A percentile compares a stretch with the other conserved stretches of the same genome.
Evolutionary conservation across 345 rosid species (phyloP).

Genomic region (Populus tremula): DNA sequence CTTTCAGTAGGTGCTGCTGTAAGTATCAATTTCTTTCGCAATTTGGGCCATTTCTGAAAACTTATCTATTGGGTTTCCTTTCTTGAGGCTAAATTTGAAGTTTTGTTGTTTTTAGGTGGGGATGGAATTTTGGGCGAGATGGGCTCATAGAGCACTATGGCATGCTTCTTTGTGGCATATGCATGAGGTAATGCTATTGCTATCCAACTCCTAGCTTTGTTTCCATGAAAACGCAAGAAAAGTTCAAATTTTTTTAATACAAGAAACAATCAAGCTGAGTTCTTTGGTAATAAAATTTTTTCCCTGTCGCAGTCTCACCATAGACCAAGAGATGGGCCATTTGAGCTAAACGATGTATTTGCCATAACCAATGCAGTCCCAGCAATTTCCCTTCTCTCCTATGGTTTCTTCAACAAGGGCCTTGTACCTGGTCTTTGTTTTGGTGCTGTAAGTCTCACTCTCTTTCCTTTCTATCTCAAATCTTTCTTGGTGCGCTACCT

Average conservation of each 20-base stretch:
- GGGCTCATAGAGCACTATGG: slow-evolving; percentile 72
- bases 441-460: slow-evolving; percentile 46
- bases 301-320: slow-evolving; percentile 57
- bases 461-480: not conserved
- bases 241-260: not conserved
- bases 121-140: slow-evolving; percentile 78
- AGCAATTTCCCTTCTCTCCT: slow-evolving; percentile 47
- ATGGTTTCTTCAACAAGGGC: slow-evolving; percentile 52
- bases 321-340: slow-evolving; percentile 53
- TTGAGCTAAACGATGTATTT: slow-evolving; percentile 60
- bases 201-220: not conserved
- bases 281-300: not conserved
- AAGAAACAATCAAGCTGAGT: not conserved
- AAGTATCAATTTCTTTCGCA: slow-evolving; percentile 8
- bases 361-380: slow-evolving; percentile 60
- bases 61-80: too few species aligned
- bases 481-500: not conserved
- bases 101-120: slow-evolving; percentile 43
- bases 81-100: not conserved
- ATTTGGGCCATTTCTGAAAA: not conserved
- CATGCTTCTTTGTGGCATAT: slow-evolving; percentile 70
- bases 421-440: slow-evolving; percentile 62
- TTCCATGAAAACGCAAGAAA: not conserved
- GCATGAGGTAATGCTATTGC: slow-evolving; percentile 49
- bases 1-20: slow-evolving; percentile 64